Evolutionary conservation across 495 filamentous ascomycete genomes (phyloP).

Genomic region (Tuber melanosporum): DNA sequence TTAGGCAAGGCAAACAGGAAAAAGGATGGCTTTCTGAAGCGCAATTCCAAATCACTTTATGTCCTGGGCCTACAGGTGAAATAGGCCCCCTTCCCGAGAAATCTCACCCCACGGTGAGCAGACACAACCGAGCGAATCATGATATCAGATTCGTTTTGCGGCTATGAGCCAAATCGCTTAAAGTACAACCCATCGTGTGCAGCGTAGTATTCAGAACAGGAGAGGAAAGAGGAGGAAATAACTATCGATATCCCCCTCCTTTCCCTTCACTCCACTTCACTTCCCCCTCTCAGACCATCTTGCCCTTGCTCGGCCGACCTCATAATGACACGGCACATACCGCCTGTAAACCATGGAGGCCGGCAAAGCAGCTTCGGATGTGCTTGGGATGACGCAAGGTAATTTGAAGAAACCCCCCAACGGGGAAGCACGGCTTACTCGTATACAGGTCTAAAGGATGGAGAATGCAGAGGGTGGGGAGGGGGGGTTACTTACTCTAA

Average conservation of each 20-base stretch:
- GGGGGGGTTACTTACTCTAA: too few species aligned
- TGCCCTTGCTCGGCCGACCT: not conserved
- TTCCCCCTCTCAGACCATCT: not conserved
- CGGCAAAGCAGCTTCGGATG: not conserved
- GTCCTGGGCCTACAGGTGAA: not conserved
- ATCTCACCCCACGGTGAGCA: not conserved
- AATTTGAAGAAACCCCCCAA: not conserved
- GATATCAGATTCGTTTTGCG: not conserved
- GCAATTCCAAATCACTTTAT: not conserved
- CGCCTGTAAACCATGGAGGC: not conserved
- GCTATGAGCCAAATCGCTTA: not conserved
- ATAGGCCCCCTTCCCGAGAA: not conserved
- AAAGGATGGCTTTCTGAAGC: not conserved
- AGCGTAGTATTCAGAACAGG: not conserved
- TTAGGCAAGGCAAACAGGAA: not conserved
- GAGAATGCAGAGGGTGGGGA: too few species aligned
- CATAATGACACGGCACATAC: not conserved
- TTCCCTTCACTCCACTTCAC: not conserved
- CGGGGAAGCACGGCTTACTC: not conserved
- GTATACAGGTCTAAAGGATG: too few species aligned
- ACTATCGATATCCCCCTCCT: not conserved
- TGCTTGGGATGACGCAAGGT: not conserved
- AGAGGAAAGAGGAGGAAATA: not conserved
- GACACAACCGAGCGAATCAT: not conserved
- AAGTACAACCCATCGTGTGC: not conserved